Percentiles rank a stretch among this genome's conserved stretches.
Evolutionary conservation across 1,139 yeast species (phyloP).

Genomic region (Taphrina communis): DNA sequence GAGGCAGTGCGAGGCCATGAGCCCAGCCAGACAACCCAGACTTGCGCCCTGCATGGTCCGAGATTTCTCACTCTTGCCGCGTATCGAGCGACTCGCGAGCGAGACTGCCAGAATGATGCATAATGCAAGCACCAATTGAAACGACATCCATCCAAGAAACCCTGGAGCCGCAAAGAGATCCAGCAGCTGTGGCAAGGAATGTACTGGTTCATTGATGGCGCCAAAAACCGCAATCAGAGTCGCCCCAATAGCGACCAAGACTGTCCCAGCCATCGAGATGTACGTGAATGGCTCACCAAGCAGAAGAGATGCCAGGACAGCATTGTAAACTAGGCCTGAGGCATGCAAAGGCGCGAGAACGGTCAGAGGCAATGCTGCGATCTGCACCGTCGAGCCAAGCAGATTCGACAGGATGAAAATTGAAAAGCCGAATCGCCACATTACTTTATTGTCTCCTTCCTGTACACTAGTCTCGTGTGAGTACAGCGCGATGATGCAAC

Average conservation of each 20-base stretch:
- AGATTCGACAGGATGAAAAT: conserved; percentile 76
- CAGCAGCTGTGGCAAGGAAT: conserved; percentile 58
- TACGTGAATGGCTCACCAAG: conserved; percentile 69
- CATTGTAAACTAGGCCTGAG: conserved; percentile 82
- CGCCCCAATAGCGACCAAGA: conserved; percentile 75
- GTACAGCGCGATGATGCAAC: conserved; percentile 52
- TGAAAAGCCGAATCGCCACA: conserved; percentile 78
- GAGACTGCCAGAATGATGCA: conserved; percentile 47
- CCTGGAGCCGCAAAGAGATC: conserved; percentile 53
- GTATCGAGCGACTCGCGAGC: conserved; percentile 45
- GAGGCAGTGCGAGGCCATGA: conserved; percentile 82
- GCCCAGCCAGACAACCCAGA: conserved; percentile 76
- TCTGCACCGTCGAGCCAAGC: conserved; percentile 81
- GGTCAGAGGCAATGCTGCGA: conserved; percentile 80
- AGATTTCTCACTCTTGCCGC: conserved; percentile 50
- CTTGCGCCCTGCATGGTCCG: conserved; percentile 58
- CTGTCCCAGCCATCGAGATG: conserved; percentile 59
- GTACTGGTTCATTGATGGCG: conserved; percentile 60
- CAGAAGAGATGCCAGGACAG: conserved; percentile 71
- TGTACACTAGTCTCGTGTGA: conserved; percentile 33
- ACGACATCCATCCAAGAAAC: conserved; percentile 58
- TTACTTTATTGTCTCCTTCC: conserved; percentile 44
- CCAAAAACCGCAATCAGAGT: conserved; percentile 81
- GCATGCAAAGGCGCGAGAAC: conserved; percentile 84
- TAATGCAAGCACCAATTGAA: conserved; percentile 50